Conservation (phyloP, 495 filamentous ascomycete genomes). For the Hyaloscypha finlandica region DNA sequence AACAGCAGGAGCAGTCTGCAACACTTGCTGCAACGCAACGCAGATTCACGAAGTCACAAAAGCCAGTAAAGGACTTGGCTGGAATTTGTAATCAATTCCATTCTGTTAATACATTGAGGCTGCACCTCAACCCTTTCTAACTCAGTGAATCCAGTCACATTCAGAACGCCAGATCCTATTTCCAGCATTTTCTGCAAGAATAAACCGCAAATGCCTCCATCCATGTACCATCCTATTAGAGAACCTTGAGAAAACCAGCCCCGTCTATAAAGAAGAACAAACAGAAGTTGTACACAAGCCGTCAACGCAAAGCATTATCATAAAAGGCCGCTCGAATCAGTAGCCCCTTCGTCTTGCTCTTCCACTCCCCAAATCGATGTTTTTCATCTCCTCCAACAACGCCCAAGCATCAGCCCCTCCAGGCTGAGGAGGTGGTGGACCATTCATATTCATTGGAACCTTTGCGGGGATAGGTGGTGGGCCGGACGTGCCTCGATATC, state of each 20-base stretch:
- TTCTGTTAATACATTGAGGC: neutral
- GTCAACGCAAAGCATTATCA: conserved; percentile 3
- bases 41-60: neutral
- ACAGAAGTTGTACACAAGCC: conserved; percentile 11
- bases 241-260: neutral
- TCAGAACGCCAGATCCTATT: neutral
- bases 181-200: neutral
- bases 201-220: neutral
- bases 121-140: neutral
- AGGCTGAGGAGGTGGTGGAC: conserved; percentile 10
- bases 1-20: neutral
- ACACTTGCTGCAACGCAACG: neutral
- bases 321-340: conserved; percentile 35
- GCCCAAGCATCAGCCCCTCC: conserved; percentile 55
- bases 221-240: conserved; percentile 3
- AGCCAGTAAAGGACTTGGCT: neutral
- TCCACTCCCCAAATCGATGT: conserved; percentile 78
- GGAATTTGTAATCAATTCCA: neutral
- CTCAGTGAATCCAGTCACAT: neutral
- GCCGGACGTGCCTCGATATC: conserved; percentile 30
- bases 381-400: conserved; percentile 76
- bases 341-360: conserved; percentile 27
- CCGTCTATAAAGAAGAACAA: conserved; percentile 6
- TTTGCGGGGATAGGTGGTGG: conserved; percentile 75
- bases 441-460: conserved; percentile 54